A percentile compares a stretch with the other conserved stretches of the same genome.
These are phyloP conservation scores for Scleroderma bovista DNA, from an alignment of 768 basidiomycete genomes.

Conservation along the genomic window DNA sequence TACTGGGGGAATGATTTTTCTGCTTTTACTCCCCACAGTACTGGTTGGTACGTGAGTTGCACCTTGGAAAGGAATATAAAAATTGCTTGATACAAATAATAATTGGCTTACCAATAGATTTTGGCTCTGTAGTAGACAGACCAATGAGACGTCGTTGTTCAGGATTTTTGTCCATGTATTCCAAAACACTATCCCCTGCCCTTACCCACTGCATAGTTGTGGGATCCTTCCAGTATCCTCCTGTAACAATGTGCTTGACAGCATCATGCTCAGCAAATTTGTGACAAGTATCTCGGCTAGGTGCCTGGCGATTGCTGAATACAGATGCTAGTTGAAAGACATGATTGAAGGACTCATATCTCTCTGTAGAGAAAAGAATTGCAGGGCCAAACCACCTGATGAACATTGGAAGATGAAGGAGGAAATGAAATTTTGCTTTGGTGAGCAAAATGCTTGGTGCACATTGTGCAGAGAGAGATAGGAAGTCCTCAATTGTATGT, in stretches of 20 bases:
- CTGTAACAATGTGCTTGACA: slow-evolving; percentile 11
- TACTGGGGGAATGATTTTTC: neutral
- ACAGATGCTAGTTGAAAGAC: slow-evolving; percentile 21
- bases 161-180: slow-evolving; percentile 4
- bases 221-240: slow-evolving; percentile 11
- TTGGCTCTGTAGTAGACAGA: neutral
- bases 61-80: neutral
- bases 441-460: slow-evolving; percentile 18
- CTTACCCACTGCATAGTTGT: slow-evolving; percentile 1
- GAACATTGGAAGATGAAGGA: slow-evolving; percentile 21
- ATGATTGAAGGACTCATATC: slow-evolving; percentile 24
- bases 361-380: slow-evolving; percentile 24
- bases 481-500: slow-evolving; percentile 19
- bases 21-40: neutral
- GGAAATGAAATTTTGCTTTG: slow-evolving; percentile 29
- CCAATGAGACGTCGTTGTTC: slow-evolving; percentile 3
- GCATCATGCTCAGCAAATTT: slow-evolving; percentile 6
- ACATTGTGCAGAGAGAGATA: slow-evolving; percentile 16
- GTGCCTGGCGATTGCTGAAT: slow-evolving; percentile 28
- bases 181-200: neutral
- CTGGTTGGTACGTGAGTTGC: neutral
- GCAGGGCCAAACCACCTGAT: slow-evolving; percentile 25
- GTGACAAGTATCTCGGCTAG: slow-evolving; percentile 16
- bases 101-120: neutral
- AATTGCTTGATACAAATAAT: neutral